phyloP scores from a whole-genome alignment of 345 rosid species.

The Pugionium cornutum region DNA sequence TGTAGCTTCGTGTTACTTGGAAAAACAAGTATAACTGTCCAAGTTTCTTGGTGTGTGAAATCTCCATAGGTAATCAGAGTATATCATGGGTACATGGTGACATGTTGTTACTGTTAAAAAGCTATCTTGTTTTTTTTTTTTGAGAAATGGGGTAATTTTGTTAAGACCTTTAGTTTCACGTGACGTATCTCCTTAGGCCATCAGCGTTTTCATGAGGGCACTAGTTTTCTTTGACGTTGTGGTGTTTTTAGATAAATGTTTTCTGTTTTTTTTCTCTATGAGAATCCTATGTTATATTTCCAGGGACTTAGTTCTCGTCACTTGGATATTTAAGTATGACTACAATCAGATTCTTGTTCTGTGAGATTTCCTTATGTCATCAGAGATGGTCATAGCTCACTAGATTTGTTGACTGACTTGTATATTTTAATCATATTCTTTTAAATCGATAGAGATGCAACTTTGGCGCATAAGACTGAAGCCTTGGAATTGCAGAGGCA shows the following conservation, averaged over 20 bases:
- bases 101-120: no score
- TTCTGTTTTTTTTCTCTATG: constrained; percentile 20
- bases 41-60: constrained; percentile 14
- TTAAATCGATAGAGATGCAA: constrained; percentile 64
- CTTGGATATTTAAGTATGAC: constrained; percentile 18
- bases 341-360: background rate
- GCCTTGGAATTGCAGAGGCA: constrained; percentile 86
- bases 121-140: no score
- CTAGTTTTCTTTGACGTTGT: background rate
- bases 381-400: constrained; percentile 14
- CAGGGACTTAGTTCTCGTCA: background rate
- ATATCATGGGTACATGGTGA: background rate
- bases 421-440: background rate
- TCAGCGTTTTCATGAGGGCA: constrained; percentile 9
- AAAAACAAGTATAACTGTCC: background rate
- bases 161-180: background rate
- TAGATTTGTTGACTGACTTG: background rate
- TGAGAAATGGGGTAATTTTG: background rate
- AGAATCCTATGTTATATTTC: background rate
- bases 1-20: constrained; percentile 7
- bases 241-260: background rate
- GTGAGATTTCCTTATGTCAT: constrained; percentile 20
- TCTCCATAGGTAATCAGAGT: constrained; percentile 2
- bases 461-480: constrained; percentile 70
- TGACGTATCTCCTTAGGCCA: constrained; percentile 4